Percentiles rank a stretch among this genome's conserved stretches.
Conservation (phyloP, 306 rosid genomes). For the Sphenostylis stenocarpa region DNA sequence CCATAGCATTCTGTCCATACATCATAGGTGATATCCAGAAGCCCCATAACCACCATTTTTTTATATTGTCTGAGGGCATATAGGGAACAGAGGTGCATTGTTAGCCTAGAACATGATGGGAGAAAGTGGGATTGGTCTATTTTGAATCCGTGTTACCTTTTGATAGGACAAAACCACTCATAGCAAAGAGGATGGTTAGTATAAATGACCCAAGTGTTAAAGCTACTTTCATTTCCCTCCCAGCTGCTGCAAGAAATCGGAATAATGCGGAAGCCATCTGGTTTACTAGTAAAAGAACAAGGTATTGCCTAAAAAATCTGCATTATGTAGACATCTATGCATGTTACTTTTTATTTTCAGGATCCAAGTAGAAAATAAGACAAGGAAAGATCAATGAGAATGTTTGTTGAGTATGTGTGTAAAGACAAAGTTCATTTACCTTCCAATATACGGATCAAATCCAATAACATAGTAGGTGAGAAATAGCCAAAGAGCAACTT, state of each 20-base stretch:
- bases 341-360: background rate
- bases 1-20: constrained; percentile 40
- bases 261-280: background rate
- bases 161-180: background rate
- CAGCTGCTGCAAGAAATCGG: background rate
- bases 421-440: constrained; percentile 36
- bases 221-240: background rate
- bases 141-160: background rate
- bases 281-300: background rate
- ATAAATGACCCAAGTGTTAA: background rate
- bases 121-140: background rate
- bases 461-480: constrained; percentile 63
- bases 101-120: background rate
- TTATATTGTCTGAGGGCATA: background rate
- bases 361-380: background rate
- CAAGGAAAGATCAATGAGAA: background rate
- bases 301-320: background rate
- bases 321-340: background rate
- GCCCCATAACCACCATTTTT: constrained; percentile 52
- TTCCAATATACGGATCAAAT: constrained; percentile 51
- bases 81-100: background rate
- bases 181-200: background rate
- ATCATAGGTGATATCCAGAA: constrained; percentile 52
- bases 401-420: background rate
- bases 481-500: constrained; percentile 55